These are phyloP conservation scores for Lyophyllum atratum DNA, from an alignment of 768 basidiomycete species.

Conservation along the genomic window DNA sequence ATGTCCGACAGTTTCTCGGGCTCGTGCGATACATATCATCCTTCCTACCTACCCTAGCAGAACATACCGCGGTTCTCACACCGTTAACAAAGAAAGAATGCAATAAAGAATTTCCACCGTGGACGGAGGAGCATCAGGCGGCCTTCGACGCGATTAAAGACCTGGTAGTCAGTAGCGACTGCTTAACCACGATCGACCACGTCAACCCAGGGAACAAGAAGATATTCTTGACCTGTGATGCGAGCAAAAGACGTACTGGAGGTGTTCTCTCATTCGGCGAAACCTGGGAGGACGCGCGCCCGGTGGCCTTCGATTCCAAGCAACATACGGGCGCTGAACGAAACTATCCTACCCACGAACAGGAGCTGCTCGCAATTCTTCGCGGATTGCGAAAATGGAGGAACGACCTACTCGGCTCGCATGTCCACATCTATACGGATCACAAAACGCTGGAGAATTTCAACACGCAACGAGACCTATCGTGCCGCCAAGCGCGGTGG, in stretches of 20 bases:
- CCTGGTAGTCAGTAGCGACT: neutral
- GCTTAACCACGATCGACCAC: neutral
- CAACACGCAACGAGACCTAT: neutral
- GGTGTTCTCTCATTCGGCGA: neutral
- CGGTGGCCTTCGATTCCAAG: neutral
- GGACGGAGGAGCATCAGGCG: neutral
- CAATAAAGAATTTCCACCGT: neutral
- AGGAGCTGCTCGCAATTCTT: neutral
- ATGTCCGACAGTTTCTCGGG: constrained; percentile 18
- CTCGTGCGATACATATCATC: constrained; percentile 15
- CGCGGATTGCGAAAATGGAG: neutral
- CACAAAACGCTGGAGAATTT: neutral
- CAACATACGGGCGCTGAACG: neutral
- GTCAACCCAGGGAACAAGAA: neutral
- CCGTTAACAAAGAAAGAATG: neutral
- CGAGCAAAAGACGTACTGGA: neutral
- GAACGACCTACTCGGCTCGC: neutral
- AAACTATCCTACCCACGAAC: neutral
- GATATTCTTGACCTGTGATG: neutral
- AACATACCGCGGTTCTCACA: neutral
- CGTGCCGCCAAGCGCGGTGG: neutral
- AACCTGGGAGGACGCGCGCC: neutral
- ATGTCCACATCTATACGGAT: neutral
- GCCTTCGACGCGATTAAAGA: neutral
- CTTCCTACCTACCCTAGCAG: constrained; percentile 11